Base-by-base conservation (phyloP, 164 flowering plant species). In the Cinnamomum micranthum region DNA sequence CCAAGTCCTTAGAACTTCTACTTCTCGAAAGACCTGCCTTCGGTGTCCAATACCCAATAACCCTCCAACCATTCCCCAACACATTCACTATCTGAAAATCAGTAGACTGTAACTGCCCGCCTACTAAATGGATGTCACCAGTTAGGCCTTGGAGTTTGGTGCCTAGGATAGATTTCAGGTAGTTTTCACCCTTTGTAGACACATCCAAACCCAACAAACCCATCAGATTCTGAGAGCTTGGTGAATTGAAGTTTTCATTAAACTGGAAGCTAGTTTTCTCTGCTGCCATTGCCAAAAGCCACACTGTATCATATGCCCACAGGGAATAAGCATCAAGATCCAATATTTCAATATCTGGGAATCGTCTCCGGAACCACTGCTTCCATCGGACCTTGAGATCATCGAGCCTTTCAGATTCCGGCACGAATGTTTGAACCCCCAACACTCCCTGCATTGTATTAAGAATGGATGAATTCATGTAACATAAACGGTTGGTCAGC, bases 31-130 rank as follows among this genome's bases (percentile, higher is more conserved):
- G 27, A 17, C 76, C 76, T 15, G 25, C 22, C 1, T 5, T 12
- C 24, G 76, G 76, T 3, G 77, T 74, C 82, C 82, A 80, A 60
- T 41, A 71, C 17, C 73, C 73, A 55, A 80, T 60, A 0, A 13
- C 52, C n/a, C 59, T 71, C 11, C 14, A 51, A 20, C 63, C 66
- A 6, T 72, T 52, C 2, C 65, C 73, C 19, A 70, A 52, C 24
- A 80, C 71, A 72, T 74, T 80, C 5, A 75, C 22, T 19, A 80
- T 63, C 41, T 77, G 60, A 58, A 67, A 71, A 35, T 41, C 59
- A 1, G 77, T 27, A 7, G 72, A 25, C 6, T 62, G 76, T 15
- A 74, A 31, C 33, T 80, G 75, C 58, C 80, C 78, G 41, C 75
- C 62, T 12, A 68, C 64, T 3, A 74, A 23, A 6, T 27, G 33